Base-by-base conservation (phyloP, 768 basidiomycete genomes). In the Tricholoma sp. region DNA sequence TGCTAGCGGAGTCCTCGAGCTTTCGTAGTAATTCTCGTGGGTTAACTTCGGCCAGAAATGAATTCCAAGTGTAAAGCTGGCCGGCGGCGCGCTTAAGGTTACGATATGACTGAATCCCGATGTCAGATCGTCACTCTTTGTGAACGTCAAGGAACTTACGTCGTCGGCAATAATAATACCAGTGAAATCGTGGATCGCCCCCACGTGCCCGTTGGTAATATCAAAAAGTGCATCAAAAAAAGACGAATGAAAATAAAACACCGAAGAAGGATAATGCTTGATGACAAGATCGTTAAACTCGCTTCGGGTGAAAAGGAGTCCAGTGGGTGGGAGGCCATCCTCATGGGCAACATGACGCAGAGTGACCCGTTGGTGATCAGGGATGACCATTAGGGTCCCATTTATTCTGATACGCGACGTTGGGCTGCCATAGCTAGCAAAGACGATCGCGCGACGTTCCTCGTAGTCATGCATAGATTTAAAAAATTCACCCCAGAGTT, bases 121-220 rank as follows among this genome's bases (percentile, higher is more conserved):
- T 48, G 28, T 48, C 20, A 45, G 44, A 5, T 13, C 44, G 10
- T 28, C 44, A 45, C 24, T 45, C 24, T 7, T 17, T 17, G 39
- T 17, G 9, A n/a, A 41, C n/a, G 5, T 15, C 17, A 41, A 41
- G n/a, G 15, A 15, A 58, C 58, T 48, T 50, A 59, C 60, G 6
- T 56, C 53, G 11, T 59, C 50, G 28, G 53, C 52, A 10, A 39
- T 39, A 20, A 59, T 45, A n/a, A 59, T 39, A 1, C 28, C n/a
- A n/a, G 56, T 36, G 20, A 55, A 58, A 41, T 61, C 60, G 29
- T 33, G 13, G 51, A 58, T 52, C 31, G 57, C 60, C 39, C 60
- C 60, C 13, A 56, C 51, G 50, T 61, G 60, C 9, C 60, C 60
- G 15, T 32, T 34, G n/a, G 60, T 61, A 24, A 61, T 32, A 20